Conservation (phyloP, 2,329 filamentous ascomycete genomes). For the Ophiostoma australiae region DNA sequence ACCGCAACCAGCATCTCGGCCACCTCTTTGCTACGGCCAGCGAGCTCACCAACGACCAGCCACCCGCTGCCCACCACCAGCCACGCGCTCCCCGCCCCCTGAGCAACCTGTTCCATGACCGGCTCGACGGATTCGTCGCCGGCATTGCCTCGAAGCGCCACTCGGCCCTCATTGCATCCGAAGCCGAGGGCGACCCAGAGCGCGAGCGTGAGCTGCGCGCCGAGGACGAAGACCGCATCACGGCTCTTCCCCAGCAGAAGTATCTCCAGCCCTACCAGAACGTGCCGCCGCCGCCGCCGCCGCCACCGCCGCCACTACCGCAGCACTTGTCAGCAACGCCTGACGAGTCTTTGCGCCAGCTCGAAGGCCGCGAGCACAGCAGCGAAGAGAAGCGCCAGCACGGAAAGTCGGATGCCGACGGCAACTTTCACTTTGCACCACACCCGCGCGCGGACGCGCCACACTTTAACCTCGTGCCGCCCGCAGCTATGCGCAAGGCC, state of each 20-base stretch:
- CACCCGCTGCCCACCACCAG: conserved; percentile 28
- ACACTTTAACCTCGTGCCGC: conserved; percentile 56
- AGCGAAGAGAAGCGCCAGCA: conserved; percentile 29
- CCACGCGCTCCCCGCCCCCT: conserved; percentile 58
- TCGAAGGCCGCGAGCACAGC: conserved; percentile 43
- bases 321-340: conserved; percentile 30
- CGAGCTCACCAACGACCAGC: background rate
- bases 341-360: conserved; percentile 46
- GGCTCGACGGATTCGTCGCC: conserved; percentile 80
- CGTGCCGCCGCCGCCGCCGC: conserved; percentile 32
- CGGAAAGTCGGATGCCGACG: conserved; percentile 26
- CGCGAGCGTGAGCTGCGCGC: conserved; percentile 71
- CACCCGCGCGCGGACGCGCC: conserved; percentile 46
- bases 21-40: conserved; percentile 21
- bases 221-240: conserved; percentile 80
- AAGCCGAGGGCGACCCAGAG: conserved; percentile 73
- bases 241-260: conserved; percentile 67
- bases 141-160: conserved; percentile 82
- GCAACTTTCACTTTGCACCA: conserved; percentile 56
- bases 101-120: conserved; percentile 75
- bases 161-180: conserved; percentile 75
- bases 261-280: conserved; percentile 54
- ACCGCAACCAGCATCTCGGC: conserved; percentile 38
- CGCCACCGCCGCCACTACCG: conserved; percentile 23
- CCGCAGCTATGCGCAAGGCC: conserved; percentile 22